Percentiles rank a stretch among this genome's conserved stretches.
Conservation (phyloP, 2,329 filamentous ascomycete species). For the Monosporascus cannonballus region DNA sequence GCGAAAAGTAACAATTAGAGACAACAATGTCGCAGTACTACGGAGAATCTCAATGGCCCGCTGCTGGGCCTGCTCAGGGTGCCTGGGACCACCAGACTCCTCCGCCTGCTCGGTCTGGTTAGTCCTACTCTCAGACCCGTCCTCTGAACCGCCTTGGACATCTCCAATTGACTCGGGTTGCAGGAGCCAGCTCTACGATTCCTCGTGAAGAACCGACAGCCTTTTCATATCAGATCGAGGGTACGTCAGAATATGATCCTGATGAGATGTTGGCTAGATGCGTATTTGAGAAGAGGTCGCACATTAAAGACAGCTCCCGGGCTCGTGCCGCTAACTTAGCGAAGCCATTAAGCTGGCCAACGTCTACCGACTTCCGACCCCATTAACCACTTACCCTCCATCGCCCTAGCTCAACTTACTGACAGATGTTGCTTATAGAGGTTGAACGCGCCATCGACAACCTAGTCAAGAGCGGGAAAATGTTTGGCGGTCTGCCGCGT, state of each 20-base stretch:
- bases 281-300: slow-evolving; percentile 4
- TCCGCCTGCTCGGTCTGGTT: slow-evolving; percentile 61
- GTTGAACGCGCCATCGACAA: slow-evolving; percentile 95
- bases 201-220: slow-evolving; percentile 70
- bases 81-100: slow-evolving; percentile 68
- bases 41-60: slow-evolving; percentile 28
- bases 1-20: not conserved
- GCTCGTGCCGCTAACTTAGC: not conserved
- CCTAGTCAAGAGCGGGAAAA: slow-evolving; percentile 92
- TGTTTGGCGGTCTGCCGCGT: slow-evolving; percentile 67
- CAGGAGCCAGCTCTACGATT: slow-evolving; percentile 69
- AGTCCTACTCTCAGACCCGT: slow-evolving; percentile 5
- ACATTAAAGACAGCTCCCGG: slow-evolving; percentile 1
- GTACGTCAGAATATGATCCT: slow-evolving; percentile 48
- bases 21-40: slow-evolving; percentile 28
- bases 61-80: slow-evolving; percentile 45
- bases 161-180: slow-evolving; percentile 17
- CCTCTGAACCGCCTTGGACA: not conserved
- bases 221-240: slow-evolving; percentile 84
- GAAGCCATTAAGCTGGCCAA: not conserved
- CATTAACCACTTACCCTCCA: not conserved
- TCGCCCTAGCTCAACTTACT: slow-evolving; percentile 12
- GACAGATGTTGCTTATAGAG: slow-evolving; percentile 50
- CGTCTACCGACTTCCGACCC: not conserved
- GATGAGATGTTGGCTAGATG: not conserved